Base-by-base conservation (phyloP, 805 yeast species). In the Starmerella apicola region DNA sequence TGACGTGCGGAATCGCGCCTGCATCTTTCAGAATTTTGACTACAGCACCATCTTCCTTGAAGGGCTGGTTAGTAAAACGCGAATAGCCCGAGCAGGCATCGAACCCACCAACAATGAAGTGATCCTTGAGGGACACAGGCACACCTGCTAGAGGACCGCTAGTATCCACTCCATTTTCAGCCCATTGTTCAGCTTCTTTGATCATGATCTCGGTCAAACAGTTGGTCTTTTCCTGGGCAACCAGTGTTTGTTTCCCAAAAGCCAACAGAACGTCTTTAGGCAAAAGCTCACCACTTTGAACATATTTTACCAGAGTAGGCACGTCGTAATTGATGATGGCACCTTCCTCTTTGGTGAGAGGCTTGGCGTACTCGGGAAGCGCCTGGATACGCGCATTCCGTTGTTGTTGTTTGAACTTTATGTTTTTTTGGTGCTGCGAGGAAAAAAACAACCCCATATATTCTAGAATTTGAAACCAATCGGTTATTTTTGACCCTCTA, bases 101-200 rank as follows among this genome's bases (percentile, higher is more conserved):
- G 40, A 62, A 67, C 30, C 76, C 78, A 32, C 57, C 62, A 41
- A 66, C 66, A 37, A 61, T 58, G 49, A 63, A 66, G 34, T 76
- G 75, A 48, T 76, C 82, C 53, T 76, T 76, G 39, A 76, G 56
- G 1, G 81, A 72, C 36, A 76, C 60, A 5, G 81, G 81, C 47
- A 76, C 56, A 2, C 82, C 81, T 32, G 78, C 80, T 39, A 76
- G 61, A 1, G 78, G 76, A 34, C 76, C 76, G 42, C 68, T 59
- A n/a, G 75, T 75, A 38, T 70, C 64, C n/a, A n/a, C n/a, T 36
- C 64, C 62, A 15, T 63, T 56, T 46, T 67, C 65, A 1, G 72
- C 72, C 60, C 78, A 82, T 46, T 75, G 62, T 51, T 68, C 72
- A n/a, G 80, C 86, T 45, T 76, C 81, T 31, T 72, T 67, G 49